phyloP scores from a whole-genome alignment of 2,329 filamentous ascomycete species.

The Colletotrichum sidae region DNA sequence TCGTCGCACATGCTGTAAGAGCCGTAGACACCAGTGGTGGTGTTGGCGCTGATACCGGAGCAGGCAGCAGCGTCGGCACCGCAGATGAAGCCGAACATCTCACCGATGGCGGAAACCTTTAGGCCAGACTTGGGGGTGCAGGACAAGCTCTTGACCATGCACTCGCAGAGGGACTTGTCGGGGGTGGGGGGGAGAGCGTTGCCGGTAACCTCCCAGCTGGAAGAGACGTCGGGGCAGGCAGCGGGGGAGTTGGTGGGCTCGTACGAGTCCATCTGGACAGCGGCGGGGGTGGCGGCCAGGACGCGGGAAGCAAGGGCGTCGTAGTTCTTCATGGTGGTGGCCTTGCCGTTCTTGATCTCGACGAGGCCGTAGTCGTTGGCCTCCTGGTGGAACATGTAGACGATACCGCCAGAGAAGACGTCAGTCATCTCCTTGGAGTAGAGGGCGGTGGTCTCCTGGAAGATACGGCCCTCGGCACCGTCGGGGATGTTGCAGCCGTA shows the following conservation, averaged over 20 bases:
- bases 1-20: slow-evolving; percentile 82
- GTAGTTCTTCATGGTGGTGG: slow-evolving; percentile 80
- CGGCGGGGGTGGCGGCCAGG: slow-evolving; percentile 72
- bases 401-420: slow-evolving; percentile 95
- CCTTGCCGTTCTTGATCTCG: slow-evolving; percentile 64
- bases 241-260: slow-evolving; percentile 77
- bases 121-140: slow-evolving; percentile 75
- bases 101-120: slow-evolving; percentile 67
- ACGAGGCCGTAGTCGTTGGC: slow-evolving; percentile 89
- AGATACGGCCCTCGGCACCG: slow-evolving; percentile 76
- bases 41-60: slow-evolving; percentile 75
- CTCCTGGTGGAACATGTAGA: slow-evolving; percentile 99
- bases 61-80: slow-evolving; percentile 68
- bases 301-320: slow-evolving; percentile 77
- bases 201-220: slow-evolving; percentile 75
- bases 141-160: slow-evolving; percentile 81
- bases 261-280: slow-evolving; percentile 76
- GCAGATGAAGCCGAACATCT: slow-evolving; percentile 82
- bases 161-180: slow-evolving; percentile 82
- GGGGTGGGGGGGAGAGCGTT: slow-evolving; percentile 83
- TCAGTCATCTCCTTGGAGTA: slow-evolving; percentile 84
- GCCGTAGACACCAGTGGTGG: slow-evolving; percentile 76
- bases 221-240: slow-evolving; percentile 75
- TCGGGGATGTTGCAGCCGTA: slow-evolving; percentile 88
- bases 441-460: slow-evolving; percentile 86